Evolutionary conservation across 2,329 filamentous ascomycete genomes (phyloP), one percentile per base, ranked within the genome.

Genomic region (Mycosphaerelloides madeirae): DNA sequence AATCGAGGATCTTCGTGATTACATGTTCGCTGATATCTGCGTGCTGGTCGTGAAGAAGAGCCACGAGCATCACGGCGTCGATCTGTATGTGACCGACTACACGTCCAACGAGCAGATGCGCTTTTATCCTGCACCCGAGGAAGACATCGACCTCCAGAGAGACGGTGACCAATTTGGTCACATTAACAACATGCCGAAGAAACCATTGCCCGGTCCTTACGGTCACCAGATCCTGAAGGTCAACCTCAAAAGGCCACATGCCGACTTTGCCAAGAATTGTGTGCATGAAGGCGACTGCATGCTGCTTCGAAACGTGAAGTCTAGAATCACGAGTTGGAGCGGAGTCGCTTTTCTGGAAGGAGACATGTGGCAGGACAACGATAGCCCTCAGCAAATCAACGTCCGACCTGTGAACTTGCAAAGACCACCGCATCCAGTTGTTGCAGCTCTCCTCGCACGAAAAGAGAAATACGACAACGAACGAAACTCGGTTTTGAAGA

Each of bases 81-180:
- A 80, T 4, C 52, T 95, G 0, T 89, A 89, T 71, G 69, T 95
- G 14, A 85, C 86, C 0, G 90, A 96, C 65, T 95, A 90, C 63
- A 94, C 88, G 0, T 68, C 78, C 39, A 87, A 96, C 57, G 59
- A 71, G 0, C 48, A 58, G 1, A 81, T 96, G 46, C 83, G 75
- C 52, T 65, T 80, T 29, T 80, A 79, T 46, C 56, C 59, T 12
- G 60, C 69, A 28, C 67, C 67, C 3, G 59, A 65, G 36, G 63
- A 68, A 8, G 58, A 60, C 15, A 48, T 55, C 11, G 52, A 58
- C 12, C 40, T 41, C 11, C 46, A 41, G 55, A 43, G 52, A 47
- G 29, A 60, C 35, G 63, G 59, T 35, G 61, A 64, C 43, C 35
- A 54, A 52, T 53, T 65, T 38, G 55, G 49, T 37, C 57, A 62